Evolutionary conservation across 108 stramenopile species (phyloP), one percentile per base, ranked within the genome.

Genomic region (Fragilaria radians): DNA sequence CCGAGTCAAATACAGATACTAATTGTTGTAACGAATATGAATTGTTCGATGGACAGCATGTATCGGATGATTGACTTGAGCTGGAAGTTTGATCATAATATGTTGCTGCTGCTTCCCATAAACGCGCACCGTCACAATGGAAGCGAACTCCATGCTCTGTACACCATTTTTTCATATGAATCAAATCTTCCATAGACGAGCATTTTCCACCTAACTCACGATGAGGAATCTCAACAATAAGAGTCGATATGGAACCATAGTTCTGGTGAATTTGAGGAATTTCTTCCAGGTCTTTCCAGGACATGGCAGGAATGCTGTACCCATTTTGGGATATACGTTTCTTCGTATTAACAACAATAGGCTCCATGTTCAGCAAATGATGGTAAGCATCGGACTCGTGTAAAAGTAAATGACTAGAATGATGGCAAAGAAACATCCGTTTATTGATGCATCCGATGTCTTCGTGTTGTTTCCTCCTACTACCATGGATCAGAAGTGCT

Each of bases 71-170:
- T n/a, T n/a, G n/a, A n/a, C n/a, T n/a, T n/a, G n/a, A n/a, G n/a
- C n/a, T n/a, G n/a, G n/a, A n/a, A 21, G 49, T 14, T 29, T 24
- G 7, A 1, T 52, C 5, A n/a, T 49, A 47, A 57, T 81, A 83
- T 4, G 70, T 76, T 3, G 80, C 65, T 26, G 67, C 71, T 19
- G 84, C 88, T 67, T 94, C 88, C 57, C 85, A 90, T 24, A 94
- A 76, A 19, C 92, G 70, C 19, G 92, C 88, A 28, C 92, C 92
- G 59, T 94, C 92, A 29, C 81, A 73, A 60, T 94, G 92, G 52
- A 88, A 80, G n/a, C 55, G 24, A 2, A 88, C 61, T 19, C 67
- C 76, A 17, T 63, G 30, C 1, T 69, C 24, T 14, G 54, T 61
- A 34, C 81, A 83, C 11, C 70, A 48, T 22, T 61, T 18, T 23